Evolutionary conservation across 2,329 filamentous ascomycete genomes (phyloP).

Genomic region (Pseudogymnoascus sp.): DNA sequence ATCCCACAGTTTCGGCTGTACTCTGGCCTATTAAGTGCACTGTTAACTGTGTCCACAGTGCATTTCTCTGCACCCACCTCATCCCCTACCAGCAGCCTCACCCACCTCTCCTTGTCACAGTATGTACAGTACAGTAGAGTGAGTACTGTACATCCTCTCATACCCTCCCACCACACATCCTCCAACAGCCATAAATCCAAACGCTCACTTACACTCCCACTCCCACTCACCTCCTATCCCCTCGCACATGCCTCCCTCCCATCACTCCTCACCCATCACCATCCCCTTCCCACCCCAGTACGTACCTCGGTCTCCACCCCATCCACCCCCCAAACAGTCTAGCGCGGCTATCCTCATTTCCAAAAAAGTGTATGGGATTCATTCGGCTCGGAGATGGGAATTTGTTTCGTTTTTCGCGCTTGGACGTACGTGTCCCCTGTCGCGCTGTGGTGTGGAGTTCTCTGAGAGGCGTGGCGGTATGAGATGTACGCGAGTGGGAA

Average conservation of each 20-base stretch:
- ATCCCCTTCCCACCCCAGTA: background rate
- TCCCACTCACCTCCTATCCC: too few relatives aligned
- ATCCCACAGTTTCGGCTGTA: background rate
- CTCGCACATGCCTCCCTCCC: background rate
- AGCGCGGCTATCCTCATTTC: background rate
- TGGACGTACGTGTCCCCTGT: background rate
- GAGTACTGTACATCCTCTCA: too few relatives aligned
- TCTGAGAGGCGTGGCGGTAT: background rate
- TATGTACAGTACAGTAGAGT: too few relatives aligned
- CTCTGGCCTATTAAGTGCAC: background rate
- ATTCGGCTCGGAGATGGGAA: background rate
- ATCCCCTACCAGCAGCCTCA: background rate
- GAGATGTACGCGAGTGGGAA: background rate
- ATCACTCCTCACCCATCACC: too few relatives aligned
- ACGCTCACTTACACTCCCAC: too few relatives aligned
- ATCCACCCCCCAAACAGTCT: background rate
- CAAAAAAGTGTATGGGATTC: background rate
- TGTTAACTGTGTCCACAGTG: background rate
- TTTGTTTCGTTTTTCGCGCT: background rate
- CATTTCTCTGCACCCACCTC: background rate
- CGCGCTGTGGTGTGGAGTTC: background rate
- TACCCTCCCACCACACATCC: too few relatives aligned
- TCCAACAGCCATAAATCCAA: too few relatives aligned
- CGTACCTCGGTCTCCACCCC: background rate
- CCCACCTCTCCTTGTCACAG: background rate